Evolutionary conservation across 148 eudicot species (phyloP), one percentile per base, ranked within the genome.

Genomic region (Camellia japonica): DNA sequence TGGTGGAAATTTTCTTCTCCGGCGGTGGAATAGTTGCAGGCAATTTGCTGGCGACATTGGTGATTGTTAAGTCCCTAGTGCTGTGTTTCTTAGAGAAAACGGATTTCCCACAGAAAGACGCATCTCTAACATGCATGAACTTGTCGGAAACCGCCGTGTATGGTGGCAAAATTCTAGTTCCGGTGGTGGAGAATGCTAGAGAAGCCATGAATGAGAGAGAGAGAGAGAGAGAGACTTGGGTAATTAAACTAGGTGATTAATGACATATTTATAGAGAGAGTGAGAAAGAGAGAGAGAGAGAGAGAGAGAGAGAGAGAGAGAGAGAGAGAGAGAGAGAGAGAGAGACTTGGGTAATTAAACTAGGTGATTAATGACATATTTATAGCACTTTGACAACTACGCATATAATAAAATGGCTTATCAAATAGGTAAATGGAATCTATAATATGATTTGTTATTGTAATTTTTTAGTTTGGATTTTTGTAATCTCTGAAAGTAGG

Each of bases 1-100:
- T 46, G 4, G 79, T 46, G 4, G 79, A 62, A 44, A 58, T 67
- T 60, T 83, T 88, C 54, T 80, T 84, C 70, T 68, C 77, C 0
- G 82, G 82, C 1, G 71, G 71, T 6, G 82, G 88, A 56, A 83
- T 49, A 14, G 75, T 54, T 6, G 74, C 75, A 11, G 89, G 88
- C 7, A 80, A 82, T 80, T 79, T 82, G 47, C 86, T 87, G 10
- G 92, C 97, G 43, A 93, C 87, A 47, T 81, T 87, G 15, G 82
- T 47, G 23, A 81, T 75, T 43, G 51, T 70, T 23, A 83, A 38
- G 58, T 69, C 64, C 18, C 59, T 42, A 42, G 78, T 80, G 65
- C 58, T 76, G 14, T 7, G 19, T 80, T 80, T 85, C 52, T 62
- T 74, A 6, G 52, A 38, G 6, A 77, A 78, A 61, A 72, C 16